Percentiles rank a stretch among this genome's conserved stretches.
Conservation (phyloP, 192 early-diverging fungal species). For the Chytriomyces sp. region DNA sequence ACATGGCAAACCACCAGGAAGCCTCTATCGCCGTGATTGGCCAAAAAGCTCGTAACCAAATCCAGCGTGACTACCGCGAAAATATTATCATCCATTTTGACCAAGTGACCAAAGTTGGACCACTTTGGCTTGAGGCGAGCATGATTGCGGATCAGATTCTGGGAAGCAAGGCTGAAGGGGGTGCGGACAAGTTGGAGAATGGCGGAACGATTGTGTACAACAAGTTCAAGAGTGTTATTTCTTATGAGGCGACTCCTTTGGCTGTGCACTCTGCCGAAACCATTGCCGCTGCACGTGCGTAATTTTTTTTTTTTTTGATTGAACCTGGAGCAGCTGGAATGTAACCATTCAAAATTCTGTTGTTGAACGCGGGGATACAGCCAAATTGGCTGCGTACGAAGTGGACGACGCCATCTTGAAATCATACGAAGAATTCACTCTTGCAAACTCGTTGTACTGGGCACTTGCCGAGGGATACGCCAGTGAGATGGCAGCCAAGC, state of each 20-base stretch:
- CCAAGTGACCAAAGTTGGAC: conserved; percentile 87
- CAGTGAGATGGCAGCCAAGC: conserved; percentile 93
- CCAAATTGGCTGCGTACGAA: conserved; percentile 91
- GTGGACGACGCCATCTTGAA: conserved; percentile 84
- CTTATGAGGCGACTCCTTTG: conserved; percentile 82
- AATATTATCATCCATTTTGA: conserved; percentile 89
- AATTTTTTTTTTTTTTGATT: conserved; percentile 1
- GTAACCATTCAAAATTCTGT: conserved; percentile 8
- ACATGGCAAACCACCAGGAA: conserved; percentile 60
- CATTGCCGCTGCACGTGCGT: conserved; percentile 72
- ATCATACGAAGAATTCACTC: conserved; percentile 90
- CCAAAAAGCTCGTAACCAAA: conserved; percentile 87
- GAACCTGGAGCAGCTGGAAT: neutral
- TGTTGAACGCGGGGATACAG: no score
- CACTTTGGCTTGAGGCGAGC: conserved; percentile 87
- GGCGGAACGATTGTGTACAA: conserved; percentile 91
- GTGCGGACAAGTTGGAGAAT: no score
- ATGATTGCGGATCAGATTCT: conserved; percentile 81
- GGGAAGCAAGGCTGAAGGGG: conserved; percentile 55
- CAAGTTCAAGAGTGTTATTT: conserved; percentile 91
- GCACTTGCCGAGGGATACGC: conserved; percentile 96
- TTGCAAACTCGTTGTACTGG: conserved; percentile 95
- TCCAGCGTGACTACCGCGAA: conserved; percentile 73
- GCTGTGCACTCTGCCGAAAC: conserved; percentile 68
- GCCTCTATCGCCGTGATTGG: conserved; percentile 77